A percentile compares a stretch with the other conserved stretches of the same genome.
Evolutionary conservation across 768 basidiomycete genomes (phyloP).

Genomic region (Tylopilus felleus): DNA sequence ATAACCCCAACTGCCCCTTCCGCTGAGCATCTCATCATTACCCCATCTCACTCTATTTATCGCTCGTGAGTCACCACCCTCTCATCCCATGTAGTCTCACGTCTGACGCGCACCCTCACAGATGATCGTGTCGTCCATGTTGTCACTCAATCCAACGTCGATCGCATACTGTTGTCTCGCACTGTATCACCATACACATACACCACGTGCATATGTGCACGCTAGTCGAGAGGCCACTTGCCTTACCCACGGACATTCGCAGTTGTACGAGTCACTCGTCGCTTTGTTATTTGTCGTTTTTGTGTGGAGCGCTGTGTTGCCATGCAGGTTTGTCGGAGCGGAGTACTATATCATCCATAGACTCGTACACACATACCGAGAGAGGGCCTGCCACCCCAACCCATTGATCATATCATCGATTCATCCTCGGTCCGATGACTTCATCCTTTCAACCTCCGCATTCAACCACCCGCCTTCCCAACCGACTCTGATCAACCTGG

Average conservation of each 20-base stretch:
- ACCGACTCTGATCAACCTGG: constrained; percentile 4
- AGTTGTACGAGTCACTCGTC: constrained; percentile 28
- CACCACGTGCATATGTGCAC: constrained; percentile 35
- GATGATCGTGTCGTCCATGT: constrained; percentile 26
- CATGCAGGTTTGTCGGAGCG: constrained; percentile 25
- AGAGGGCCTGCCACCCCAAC: constrained; percentile 19
- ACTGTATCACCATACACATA: constrained; percentile 36
- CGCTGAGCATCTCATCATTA: constrained; percentile 35
- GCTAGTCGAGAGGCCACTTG: constrained; percentile 18
- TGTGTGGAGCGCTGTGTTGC: constrained; percentile 16
- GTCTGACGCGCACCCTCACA: constrained; percentile 2
- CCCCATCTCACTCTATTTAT: constrained; percentile 30
- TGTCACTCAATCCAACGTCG: constrained; percentile 30
- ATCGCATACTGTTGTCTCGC: constrained; percentile 28
- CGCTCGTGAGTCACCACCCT: constrained; percentile 17
- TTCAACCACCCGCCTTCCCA: neutral
- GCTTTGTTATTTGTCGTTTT: constrained; percentile 7
- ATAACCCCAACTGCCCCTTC: constrained; percentile 64
- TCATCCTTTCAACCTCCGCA: constrained; percentile 21
- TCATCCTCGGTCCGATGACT: constrained; percentile 26
- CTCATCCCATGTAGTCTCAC: neutral
- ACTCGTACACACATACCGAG: constrained; percentile 20
- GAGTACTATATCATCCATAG: constrained; percentile 21
- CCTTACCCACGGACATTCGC: constrained; percentile 17
- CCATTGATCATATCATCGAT: constrained; percentile 8